phyloP scores from a whole-genome alignment of 257 asterid genomes.

The Solanum ahanhuiri region DNA sequence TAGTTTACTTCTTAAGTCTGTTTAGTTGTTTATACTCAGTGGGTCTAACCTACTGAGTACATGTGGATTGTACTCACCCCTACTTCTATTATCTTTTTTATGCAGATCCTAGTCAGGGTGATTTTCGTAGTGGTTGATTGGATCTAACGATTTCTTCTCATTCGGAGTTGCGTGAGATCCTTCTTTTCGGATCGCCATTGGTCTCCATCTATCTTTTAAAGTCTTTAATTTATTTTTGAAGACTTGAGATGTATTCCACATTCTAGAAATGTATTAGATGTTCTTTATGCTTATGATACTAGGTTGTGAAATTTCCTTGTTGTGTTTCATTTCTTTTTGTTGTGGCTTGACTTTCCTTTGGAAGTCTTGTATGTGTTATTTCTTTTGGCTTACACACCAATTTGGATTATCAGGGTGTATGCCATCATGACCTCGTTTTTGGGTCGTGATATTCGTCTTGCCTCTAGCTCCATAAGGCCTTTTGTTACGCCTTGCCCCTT shows the following conservation, averaged over 20 bases:
- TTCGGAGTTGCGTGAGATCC: background rate
- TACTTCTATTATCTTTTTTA: background rate
- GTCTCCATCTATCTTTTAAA: background rate
- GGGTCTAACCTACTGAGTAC: background rate
- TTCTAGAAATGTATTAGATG: background rate
- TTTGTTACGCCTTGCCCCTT: background rate
- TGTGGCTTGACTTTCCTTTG: background rate
- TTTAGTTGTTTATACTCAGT: background rate
- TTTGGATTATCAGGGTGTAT: background rate
- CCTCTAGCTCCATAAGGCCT: background rate
- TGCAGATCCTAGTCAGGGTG: background rate
- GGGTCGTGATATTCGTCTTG: background rate
- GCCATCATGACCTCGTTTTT: background rate
- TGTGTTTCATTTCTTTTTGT: background rate
- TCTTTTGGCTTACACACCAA: background rate
- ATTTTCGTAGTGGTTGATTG: background rate
- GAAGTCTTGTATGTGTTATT: background rate
- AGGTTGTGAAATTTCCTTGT: too few relatives aligned
- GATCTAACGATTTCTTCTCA: background rate
- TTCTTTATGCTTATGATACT: too few relatives aligned
- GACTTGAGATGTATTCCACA: too few relatives aligned
- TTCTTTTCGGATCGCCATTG: too few relatives aligned
- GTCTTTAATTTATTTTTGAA: background rate
- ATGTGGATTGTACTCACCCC: too few relatives aligned
- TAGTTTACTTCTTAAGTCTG: background rate